Conservation (phyloP, 2,329 filamentous ascomycete genomes). For the Beauveria asiatica region DNA sequence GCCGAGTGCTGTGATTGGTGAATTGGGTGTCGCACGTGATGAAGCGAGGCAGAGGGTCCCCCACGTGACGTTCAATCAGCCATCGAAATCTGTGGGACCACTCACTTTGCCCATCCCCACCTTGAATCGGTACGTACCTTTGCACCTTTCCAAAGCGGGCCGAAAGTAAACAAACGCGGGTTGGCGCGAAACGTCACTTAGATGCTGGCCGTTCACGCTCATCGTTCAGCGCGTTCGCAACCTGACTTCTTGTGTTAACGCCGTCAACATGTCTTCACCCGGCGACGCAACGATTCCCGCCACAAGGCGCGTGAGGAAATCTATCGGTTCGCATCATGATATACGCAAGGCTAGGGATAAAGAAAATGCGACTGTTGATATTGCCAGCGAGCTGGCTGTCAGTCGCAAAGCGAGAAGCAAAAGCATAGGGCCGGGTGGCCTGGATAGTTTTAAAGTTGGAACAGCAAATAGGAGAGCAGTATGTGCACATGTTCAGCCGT, state of each 20-base stretch:
- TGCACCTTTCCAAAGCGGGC: neutral
- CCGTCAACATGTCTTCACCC: constrained; percentile 23
- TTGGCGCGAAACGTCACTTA: constrained; percentile 20
- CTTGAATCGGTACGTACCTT: constrained; percentile 15
- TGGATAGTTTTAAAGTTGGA: constrained; percentile 70
- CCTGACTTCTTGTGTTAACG: constrained; percentile 11
- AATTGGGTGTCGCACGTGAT: constrained; percentile 20
- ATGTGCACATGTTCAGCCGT: constrained; percentile 23
- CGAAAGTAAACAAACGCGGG: constrained; percentile 32
- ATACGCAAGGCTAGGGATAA: constrained; percentile 53
- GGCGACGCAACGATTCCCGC: constrained; percentile 43
- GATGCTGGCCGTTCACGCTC: neutral
- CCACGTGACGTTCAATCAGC: constrained; percentile 10
- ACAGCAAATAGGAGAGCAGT: constrained; percentile 76
- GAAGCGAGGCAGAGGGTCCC: constrained; percentile 12
- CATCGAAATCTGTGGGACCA: neutral
- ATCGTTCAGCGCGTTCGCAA: constrained; percentile 9
- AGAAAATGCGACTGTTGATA: constrained; percentile 67
- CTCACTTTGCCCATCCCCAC: neutral
- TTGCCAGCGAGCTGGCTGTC: constrained; percentile 44
- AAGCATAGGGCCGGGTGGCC: constrained; percentile 85
- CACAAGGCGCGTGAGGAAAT: constrained; percentile 57
- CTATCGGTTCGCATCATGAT: constrained; percentile 53
- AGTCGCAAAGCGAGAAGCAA: constrained; percentile 74
- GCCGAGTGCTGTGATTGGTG: constrained; percentile 19